These are phyloP conservation scores for Penicillium silybi DNA, from an alignment of 495 filamentous ascomycete species.

Conservation along the genomic window DNA sequence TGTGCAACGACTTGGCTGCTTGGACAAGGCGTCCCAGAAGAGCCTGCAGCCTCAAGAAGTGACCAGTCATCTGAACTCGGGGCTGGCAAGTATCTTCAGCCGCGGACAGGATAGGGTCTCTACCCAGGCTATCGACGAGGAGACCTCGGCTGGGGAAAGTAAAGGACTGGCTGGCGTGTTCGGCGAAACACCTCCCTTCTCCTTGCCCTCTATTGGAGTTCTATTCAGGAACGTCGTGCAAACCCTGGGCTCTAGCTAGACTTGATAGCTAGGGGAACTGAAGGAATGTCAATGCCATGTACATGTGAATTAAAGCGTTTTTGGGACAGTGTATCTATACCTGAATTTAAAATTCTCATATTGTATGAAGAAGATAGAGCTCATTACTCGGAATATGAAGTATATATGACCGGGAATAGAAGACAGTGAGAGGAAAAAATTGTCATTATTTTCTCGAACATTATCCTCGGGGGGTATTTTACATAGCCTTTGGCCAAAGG, in stretches of 20 bases:
- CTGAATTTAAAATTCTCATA: not conserved
- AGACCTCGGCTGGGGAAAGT: conserved; percentile 52
- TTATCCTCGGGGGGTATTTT: not conserved
- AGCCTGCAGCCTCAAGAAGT: conserved; percentile 44
- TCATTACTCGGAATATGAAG: not conserved
- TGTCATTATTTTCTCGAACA: not conserved
- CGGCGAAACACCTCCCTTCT: conserved; percentile 66
- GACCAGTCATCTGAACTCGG: conserved; percentile 41
- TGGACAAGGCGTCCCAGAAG: conserved; percentile 51
- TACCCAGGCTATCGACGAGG: conserved; percentile 35
- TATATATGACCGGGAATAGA: not conserved
- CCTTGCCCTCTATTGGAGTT: conserved; percentile 71
- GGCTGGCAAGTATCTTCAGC: conserved; percentile 49
- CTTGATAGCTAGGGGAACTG: not conserved
- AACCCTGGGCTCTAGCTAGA: conserved; percentile 25
- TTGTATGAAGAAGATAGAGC: not conserved
- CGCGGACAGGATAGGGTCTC: conserved; percentile 16
- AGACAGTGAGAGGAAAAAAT: not conserved
- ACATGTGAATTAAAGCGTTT: conserved; percentile 11
- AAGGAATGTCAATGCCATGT: conserved; percentile 1
- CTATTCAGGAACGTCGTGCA: conserved; percentile 70
- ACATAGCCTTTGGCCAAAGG: not conserved
- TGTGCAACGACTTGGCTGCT: conserved; percentile 49
- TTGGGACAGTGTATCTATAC: conserved; percentile 13
- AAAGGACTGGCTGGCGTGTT: conserved; percentile 72